Evolutionary conservation across 352 stramenopile genomes (phyloP), one percentile per base, ranked within the genome.

Genomic region (Discostella stelligera): DNA sequence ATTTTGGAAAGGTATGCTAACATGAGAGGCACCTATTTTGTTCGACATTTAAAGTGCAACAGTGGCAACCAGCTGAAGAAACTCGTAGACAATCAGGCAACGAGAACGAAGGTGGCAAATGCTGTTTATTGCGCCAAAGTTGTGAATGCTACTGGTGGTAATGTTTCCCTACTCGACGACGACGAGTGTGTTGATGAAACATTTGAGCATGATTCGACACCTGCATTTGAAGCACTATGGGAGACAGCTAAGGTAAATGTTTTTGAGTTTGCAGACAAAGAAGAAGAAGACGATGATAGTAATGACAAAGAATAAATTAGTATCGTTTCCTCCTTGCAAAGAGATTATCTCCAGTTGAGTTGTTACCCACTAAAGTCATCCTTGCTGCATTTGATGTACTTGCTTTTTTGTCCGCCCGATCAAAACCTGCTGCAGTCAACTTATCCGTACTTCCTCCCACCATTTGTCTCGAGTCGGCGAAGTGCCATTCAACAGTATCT

Each of bases 391-490:
- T 41, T 2, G 25, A 39, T 18, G 56, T 23, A 21, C 68, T 53
- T 25, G 59, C 25, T 50, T 77, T 71, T 5, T 27, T 23, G 54
- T 69, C 59, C 13, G 58, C 55, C n/a, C 46, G 14, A 18, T 68
- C 30, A 21, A 52, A 77, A 44, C 39, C 32, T 48, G 1, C 14
- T 25, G 21, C 41, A 5, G 59, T 77, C 27, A 77, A 44, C 2
- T 25, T 49, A 9, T 61, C 62, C 4, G 56, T 77, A 25, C 68
- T 77, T 9, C 68, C 68, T 39, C 48, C 59, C 21, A 46, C 21
- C 27, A 32, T 71, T 27, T 77, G 68, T 37, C 58, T 27, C 14
- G 46, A 27, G 46, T 77, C 50, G 11, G 16, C 58, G 62, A 77
- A 71, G 44, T 63, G 52, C 6, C 50, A 52, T 27, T 70, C 46